These are phyloP conservation scores for Adansonia digitata DNA, from an alignment of 345 rosid species.

Conservation along the genomic window DNA sequence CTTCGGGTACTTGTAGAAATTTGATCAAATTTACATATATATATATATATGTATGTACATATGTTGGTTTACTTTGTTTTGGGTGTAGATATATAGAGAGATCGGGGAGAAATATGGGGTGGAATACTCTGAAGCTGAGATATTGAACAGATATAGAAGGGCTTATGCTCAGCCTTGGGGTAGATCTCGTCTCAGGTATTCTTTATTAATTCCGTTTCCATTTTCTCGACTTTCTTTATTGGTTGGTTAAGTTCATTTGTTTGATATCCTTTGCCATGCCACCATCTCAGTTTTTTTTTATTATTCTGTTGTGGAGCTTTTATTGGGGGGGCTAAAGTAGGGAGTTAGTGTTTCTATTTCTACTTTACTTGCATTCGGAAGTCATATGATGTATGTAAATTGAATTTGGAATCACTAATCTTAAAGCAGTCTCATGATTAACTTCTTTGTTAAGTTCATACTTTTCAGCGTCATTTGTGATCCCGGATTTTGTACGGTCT, in stretches of 20 bases:
- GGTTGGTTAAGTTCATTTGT: not conserved
- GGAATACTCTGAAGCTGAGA: constrained; percentile 79
- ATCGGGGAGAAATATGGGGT: constrained; percentile 95
- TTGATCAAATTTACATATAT: not conserved
- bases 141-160: constrained; percentile 68
- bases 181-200: constrained; percentile 85
- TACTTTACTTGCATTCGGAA: not conserved
- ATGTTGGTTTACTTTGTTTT: not conserved
- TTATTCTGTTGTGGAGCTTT: not conserved
- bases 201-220: not conserved
- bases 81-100: constrained; percentile 64
- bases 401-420: not conserved
- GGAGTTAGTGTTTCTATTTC: not conserved
- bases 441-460: not conserved
- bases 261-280: not conserved
- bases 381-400: not conserved
- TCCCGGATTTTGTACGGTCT: not conserved
- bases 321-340: not conserved
- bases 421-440: not conserved
- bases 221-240: not conserved
- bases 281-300: not conserved
- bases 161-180: constrained; percentile 99
- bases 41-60: too few relatives aligned
- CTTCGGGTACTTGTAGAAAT: not conserved
- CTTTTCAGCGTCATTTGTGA: not conserved